Evolutionary conservation across 371 early-diverging fungal species (phyloP).

Genomic region (Catenaria anguillulae): DNA sequence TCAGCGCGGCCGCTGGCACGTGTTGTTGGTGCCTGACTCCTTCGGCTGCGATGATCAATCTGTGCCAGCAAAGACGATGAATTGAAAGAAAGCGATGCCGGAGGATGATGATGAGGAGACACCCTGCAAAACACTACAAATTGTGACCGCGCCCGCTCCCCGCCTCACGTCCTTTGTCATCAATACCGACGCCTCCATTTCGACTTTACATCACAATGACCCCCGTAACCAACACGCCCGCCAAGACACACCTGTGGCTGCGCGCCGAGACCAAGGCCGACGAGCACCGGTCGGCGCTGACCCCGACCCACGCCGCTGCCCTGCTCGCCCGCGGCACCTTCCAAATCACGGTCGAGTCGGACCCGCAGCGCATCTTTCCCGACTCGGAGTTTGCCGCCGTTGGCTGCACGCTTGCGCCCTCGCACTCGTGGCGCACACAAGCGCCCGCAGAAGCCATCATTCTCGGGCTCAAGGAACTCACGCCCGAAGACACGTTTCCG

Average conservation of each 20-base stretch:
- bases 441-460: conserved; percentile 81
- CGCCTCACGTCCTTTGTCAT: no score
- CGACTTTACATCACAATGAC: no score
- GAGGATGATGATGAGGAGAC: no score
- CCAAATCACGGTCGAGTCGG: conserved; percentile 78
- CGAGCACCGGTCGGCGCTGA: conserved; percentile 87
- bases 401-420: conserved; percentile 64
- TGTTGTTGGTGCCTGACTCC: no score
- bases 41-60: no score
- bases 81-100: no score
- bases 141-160: no score
- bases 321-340: conserved; percentile 63
- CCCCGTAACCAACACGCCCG: no score
- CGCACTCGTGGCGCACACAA: conserved; percentile 63
- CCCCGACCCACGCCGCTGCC: conserved; percentile 63
- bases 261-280: conserved; percentile 92
- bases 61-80: no score
- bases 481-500: conserved; percentile 78
- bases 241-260: conserved; percentile 94
- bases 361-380: conserved; percentile 66
- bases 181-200: no score
- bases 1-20: no score
- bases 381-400: conserved; percentile 71
- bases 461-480: conserved; percentile 90
- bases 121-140: no score